A percentile compares a stretch with the other conserved stretches of the same genome.
phyloP scores from a whole-genome alignment of 2,329 filamentous ascomycete species.

The Metarhizium brunneum region DNA sequence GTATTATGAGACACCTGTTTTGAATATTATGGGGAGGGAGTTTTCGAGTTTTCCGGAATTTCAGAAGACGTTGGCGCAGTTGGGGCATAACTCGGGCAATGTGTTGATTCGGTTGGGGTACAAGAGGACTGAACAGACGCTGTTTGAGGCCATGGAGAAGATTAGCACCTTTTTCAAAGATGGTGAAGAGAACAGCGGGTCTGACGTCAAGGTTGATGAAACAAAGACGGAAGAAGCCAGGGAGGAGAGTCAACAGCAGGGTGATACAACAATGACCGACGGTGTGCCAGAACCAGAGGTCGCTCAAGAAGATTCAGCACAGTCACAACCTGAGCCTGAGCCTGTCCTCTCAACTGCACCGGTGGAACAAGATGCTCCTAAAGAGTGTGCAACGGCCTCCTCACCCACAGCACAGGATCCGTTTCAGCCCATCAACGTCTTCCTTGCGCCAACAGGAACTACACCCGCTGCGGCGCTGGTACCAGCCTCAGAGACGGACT shows the following conservation, averaged over 20 bases:
- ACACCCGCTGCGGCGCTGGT: slow-evolving; percentile 67
- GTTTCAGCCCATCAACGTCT: slow-evolving; percentile 57
- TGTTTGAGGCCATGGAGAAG: slow-evolving; percentile 77
- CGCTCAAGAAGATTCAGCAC: not conserved
- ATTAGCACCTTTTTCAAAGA: slow-evolving; percentile 68
- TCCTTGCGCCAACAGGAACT: slow-evolving; percentile 62
- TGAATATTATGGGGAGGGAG: slow-evolving; percentile 77
- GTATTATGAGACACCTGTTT: slow-evolving; percentile 77
- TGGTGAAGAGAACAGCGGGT: not conserved
- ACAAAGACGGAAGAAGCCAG: slow-evolving; percentile 3
- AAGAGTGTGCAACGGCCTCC: slow-evolving; percentile 1
- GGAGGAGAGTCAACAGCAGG: slow-evolving; percentile 3
- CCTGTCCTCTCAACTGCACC: slow-evolving; percentile 4
- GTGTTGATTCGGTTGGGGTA: slow-evolving; percentile 72
- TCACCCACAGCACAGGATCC: slow-evolving; percentile 18
- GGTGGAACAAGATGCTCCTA: slow-evolving; percentile 10
- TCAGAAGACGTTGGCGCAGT: slow-evolving; percentile 78
- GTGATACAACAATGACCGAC: slow-evolving; percentile 17
- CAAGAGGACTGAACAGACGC: slow-evolving; percentile 62
- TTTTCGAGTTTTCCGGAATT: slow-evolving; percentile 69
- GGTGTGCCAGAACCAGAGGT: slow-evolving; percentile 1
- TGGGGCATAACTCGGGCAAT: slow-evolving; percentile 80
- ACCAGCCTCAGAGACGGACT: slow-evolving; percentile 63
- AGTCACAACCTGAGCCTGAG: not conserved
- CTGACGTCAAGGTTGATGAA: slow-evolving; percentile 9